Percentiles rank a stretch among this genome's conserved stretches.
phyloP scores from a whole-genome alignment of 2,329 filamentous ascomycete genomes.

The Biscogniauxia sp. region DNA sequence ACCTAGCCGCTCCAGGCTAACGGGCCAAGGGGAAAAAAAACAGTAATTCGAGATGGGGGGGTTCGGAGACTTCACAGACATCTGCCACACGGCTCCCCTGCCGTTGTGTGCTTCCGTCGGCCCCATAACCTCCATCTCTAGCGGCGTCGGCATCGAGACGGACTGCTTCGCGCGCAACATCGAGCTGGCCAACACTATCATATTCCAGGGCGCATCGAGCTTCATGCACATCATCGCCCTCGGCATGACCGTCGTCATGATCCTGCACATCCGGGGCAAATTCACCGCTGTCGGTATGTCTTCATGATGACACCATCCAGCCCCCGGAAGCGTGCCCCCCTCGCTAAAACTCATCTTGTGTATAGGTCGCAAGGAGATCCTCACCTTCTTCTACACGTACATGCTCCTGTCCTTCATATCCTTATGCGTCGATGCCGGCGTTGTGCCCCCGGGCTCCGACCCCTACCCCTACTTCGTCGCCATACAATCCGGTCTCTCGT shows the following conservation, averaged over 20 bases:
- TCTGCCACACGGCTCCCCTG: slow-evolving; percentile 82
- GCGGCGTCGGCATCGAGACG: slow-evolving; percentile 75
- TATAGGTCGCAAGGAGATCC: slow-evolving; percentile 63
- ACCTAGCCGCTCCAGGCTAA: too few relatives aligned
- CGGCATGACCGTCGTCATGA: slow-evolving; percentile 94
- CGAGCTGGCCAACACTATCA: slow-evolving; percentile 96
- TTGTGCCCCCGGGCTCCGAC: slow-evolving; percentile 76
- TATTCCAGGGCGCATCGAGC: slow-evolving; percentile 88
- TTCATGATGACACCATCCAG: neutral
- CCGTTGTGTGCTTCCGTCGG: slow-evolving; percentile 87
- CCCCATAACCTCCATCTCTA: slow-evolving; percentile 64
- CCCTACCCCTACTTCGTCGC: slow-evolving; percentile 91
- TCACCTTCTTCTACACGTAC: slow-evolving; percentile 96
- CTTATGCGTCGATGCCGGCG: slow-evolving; percentile 87
- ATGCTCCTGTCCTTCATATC: slow-evolving; percentile 86
- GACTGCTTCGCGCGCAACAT: slow-evolving; percentile 93
- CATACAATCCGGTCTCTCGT: slow-evolving; percentile 79
- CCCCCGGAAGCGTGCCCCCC: neutral
- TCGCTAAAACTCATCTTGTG: neutral
- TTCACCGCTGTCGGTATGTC: slow-evolving; percentile 91
- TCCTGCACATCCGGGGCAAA: slow-evolving; percentile 93
- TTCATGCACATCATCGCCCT: slow-evolving; percentile 91
- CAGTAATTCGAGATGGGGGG: slow-evolving; percentile 58
- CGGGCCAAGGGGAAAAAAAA: too few relatives aligned
- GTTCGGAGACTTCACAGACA: slow-evolving; percentile 85